phyloP scores from a whole-genome alignment of 805 yeast genomes.

The Lipomyces spencermartinsiae region DNA sequence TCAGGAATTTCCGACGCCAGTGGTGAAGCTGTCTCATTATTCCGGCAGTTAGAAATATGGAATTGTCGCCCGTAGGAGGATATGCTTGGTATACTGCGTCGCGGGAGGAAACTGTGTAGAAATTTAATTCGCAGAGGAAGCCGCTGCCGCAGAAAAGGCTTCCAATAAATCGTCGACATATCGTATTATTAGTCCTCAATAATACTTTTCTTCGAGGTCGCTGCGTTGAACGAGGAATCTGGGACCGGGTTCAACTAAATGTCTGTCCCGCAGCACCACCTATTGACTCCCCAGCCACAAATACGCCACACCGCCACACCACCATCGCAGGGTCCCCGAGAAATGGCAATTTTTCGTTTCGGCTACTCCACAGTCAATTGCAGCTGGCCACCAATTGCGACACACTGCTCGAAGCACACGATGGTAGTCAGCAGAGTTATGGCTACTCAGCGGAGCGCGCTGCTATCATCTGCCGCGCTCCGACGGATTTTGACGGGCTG shows the following conservation, averaged over 20 bases:
- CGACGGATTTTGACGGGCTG: too few species aligned
- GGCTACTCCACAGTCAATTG: too few species aligned
- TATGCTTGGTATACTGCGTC: background rate
- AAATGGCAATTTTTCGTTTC: too few species aligned
- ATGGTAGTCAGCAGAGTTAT: background rate
- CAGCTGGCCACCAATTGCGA: background rate
- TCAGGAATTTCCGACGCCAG: conserved; percentile 10
- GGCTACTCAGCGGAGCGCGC: background rate
- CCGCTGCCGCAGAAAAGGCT: background rate
- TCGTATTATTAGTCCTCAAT: background rate
- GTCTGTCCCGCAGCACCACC: too few species aligned
- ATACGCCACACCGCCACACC: background rate
- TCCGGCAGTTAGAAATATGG: conserved; percentile 2
- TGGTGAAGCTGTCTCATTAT: conserved; percentile 45
- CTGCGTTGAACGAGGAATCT: background rate
- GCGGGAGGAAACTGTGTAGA: background rate
- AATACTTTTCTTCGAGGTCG: background rate
- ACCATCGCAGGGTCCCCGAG: background rate
- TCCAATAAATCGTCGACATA: background rate
- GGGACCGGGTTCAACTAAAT: background rate
- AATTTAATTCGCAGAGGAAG: background rate
- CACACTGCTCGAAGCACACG: background rate
- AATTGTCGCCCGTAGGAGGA: background rate
- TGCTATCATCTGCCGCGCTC: background rate
- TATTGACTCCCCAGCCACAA: background rate